Evolutionary conservation across 2,329 filamentous ascomycete species (phyloP).

Genomic region (Nakataea oryzae): DNA sequence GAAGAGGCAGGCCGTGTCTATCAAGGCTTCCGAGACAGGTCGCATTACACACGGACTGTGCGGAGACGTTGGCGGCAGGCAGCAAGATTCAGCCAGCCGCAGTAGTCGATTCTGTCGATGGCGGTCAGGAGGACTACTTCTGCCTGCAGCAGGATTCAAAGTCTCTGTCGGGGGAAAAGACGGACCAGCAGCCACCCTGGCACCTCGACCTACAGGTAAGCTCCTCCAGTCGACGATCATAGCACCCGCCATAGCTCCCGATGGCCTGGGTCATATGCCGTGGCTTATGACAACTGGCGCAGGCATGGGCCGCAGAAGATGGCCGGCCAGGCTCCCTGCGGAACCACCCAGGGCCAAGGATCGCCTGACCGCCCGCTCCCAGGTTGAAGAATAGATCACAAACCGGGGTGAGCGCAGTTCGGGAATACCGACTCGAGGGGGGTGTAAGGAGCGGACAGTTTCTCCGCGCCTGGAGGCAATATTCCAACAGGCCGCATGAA

Average conservation of each 20-base stretch:
- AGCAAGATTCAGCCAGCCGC: not conserved
- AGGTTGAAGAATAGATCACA: not conserved
- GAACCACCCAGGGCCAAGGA: not conserved
- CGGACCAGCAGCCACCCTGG: not conserved
- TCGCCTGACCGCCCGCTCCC: not conserved
- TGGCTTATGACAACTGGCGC: not conserved
- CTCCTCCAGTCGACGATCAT: not conserved
- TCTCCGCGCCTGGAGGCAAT: not conserved
- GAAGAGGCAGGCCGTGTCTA: not conserved
- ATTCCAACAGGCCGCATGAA: not conserved
- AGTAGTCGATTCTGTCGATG: not conserved
- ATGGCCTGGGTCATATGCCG: not conserved
- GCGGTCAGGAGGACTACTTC: not conserved
- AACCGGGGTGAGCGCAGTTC: not conserved
- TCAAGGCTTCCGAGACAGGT: not conserved
- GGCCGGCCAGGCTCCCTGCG: not conserved
- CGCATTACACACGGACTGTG: not conserved
- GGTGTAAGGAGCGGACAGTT: not conserved
- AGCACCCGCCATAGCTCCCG: not conserved
- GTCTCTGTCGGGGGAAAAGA: not conserved
- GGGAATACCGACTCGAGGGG: not conserved
- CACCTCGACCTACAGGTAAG: too few species aligned
- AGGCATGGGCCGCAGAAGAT: not conserved
- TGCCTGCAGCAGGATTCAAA: not conserved
- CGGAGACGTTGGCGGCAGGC: not conserved